A percentile compares a stretch with the other conserved stretches of the same genome.
Conservation (phyloP, 305 asterid genomes). For the Salvia sclarea region DNA sequence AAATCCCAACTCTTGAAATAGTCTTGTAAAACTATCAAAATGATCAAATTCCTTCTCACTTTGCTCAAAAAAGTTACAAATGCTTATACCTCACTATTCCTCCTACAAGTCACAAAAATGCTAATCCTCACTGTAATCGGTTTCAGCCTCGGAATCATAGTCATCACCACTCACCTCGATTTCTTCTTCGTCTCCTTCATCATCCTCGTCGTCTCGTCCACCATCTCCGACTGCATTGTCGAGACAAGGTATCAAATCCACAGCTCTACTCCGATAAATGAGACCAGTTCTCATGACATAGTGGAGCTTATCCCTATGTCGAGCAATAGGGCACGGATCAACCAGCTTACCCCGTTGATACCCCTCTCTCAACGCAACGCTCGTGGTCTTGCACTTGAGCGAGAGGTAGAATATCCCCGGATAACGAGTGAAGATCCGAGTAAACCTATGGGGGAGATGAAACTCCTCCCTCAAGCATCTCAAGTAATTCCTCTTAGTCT, state of each 20-base stretch:
- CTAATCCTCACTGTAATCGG: conserved; percentile 49
- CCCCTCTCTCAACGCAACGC: conserved; percentile 84
- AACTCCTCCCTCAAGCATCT: conserved; percentile 82
- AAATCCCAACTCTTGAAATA: background rate
- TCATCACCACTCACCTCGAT: conserved; percentile 44
- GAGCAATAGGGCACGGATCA: conserved; percentile 60
- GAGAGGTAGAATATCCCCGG: conserved; percentile 92
- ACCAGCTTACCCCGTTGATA: conserved; percentile 71
- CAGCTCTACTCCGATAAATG: conserved; percentile 64
- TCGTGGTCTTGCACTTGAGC: conserved; percentile 87
- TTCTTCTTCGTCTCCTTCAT: conserved; percentile 58
- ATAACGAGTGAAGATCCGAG: conserved; percentile 84
- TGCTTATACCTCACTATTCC: background rate
- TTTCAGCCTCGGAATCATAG: conserved; percentile 53
- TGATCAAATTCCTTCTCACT: background rate
- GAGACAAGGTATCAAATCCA: conserved; percentile 54
- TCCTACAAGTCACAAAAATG: background rate
- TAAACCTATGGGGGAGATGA: conserved; percentile 84
- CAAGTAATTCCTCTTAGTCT: conserved; percentile 86
- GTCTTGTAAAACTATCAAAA: background rate
- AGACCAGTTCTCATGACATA: conserved; percentile 86
- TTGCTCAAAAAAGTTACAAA: background rate
- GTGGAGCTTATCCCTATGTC: conserved; percentile 65
- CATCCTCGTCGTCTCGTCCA: conserved; percentile 22
- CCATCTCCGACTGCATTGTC: conserved; percentile 39